These are phyloP conservation scores for Talaromyces sp. DNA, from an alignment of 2,329 filamentous ascomycete genomes.

Conservation along the genomic window DNA sequence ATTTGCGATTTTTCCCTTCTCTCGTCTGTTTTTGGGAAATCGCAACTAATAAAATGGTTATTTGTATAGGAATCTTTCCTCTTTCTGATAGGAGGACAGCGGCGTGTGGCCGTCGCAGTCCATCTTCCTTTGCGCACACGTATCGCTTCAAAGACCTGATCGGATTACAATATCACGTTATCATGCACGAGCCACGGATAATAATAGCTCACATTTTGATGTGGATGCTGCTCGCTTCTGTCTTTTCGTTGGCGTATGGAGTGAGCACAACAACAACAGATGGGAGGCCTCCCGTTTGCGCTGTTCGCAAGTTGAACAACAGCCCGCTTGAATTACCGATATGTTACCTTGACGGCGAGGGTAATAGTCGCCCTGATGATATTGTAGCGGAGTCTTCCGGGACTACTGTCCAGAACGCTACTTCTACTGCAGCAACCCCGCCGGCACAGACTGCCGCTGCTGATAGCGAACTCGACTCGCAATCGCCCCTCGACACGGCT, in stretches of 20 bases:
- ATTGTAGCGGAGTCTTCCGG: not conserved
- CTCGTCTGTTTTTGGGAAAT: not conserved
- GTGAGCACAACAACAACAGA: not conserved
- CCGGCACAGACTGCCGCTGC: not conserved
- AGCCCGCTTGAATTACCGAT: conserved; percentile 3
- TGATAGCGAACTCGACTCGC: conserved; percentile 53
- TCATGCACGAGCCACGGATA: not conserved
- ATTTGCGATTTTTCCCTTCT: not conserved
- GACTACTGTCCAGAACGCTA: not conserved
- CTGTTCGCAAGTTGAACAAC: not conserved
- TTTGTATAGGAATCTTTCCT: not conserved
- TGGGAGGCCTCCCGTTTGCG: not conserved
- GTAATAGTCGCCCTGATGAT: not conserved
- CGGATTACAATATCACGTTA: conserved; percentile 2
- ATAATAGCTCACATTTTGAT: conserved; percentile 8
- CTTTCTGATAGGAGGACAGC: not conserved
- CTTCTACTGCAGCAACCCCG: not conserved
- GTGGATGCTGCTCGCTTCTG: conserved; percentile 12
- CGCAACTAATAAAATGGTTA: not conserved
- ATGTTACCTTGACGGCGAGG: conserved; percentile 1
- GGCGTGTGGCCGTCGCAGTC: not conserved
- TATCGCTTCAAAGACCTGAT: not conserved
- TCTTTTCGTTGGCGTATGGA: conserved; percentile 5
- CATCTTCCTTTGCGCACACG: not conserved
- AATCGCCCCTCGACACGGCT: conserved; percentile 65